Conservation (phyloP, 1,139 yeast genomes). For the Magnusiomyces tetraspermus region DNA sequence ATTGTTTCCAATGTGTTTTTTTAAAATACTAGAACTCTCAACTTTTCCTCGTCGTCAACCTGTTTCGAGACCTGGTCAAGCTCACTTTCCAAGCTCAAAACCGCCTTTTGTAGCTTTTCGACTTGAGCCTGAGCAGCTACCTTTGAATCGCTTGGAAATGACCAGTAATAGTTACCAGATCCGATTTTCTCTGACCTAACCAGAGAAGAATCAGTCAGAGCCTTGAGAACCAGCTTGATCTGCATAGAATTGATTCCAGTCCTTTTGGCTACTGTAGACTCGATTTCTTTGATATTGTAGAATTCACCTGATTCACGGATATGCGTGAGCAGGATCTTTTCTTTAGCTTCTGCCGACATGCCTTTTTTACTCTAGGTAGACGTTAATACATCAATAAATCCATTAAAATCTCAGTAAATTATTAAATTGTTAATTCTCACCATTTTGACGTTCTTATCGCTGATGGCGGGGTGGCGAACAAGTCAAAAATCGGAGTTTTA, state of each 20-base stretch:
- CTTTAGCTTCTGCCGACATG: slow-evolving; percentile 14
- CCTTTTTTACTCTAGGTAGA: slow-evolving; percentile 9
- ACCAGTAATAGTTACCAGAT: slow-evolving; percentile 45
- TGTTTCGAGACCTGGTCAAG: slow-evolving; percentile 7
- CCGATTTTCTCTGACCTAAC: slow-evolving; percentile 48
- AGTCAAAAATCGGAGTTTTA: too few relatives aligned
- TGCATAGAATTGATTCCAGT: slow-evolving; percentile 43
- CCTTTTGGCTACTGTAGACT: slow-evolving; percentile 38
- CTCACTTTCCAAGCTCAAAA: slow-evolving; percentile 14
- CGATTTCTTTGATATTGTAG: slow-evolving; percentile 45
- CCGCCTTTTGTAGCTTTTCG: slow-evolving; percentile 12
- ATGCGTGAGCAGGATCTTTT: slow-evolving; percentile 32
- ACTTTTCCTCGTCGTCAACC: slow-evolving; percentile 10
- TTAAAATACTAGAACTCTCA: slow-evolving; percentile 11
- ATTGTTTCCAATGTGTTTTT: not conserved
- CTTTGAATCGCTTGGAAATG: slow-evolving; percentile 37
- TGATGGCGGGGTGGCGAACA: too few relatives aligned
- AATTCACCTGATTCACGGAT: slow-evolving; percentile 37
- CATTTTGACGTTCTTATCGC: too few relatives aligned
- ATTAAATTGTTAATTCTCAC: too few relatives aligned
- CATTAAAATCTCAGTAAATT: too few relatives aligned
- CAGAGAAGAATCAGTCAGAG: slow-evolving; percentile 39
- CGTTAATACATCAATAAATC: too few relatives aligned
- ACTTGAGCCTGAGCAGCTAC: slow-evolving; percentile 15
- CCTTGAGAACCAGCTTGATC: slow-evolving; percentile 41